Base-by-base conservation (phyloP, 768 basidiomycete species). In the Phallus indusiatus region DNA sequence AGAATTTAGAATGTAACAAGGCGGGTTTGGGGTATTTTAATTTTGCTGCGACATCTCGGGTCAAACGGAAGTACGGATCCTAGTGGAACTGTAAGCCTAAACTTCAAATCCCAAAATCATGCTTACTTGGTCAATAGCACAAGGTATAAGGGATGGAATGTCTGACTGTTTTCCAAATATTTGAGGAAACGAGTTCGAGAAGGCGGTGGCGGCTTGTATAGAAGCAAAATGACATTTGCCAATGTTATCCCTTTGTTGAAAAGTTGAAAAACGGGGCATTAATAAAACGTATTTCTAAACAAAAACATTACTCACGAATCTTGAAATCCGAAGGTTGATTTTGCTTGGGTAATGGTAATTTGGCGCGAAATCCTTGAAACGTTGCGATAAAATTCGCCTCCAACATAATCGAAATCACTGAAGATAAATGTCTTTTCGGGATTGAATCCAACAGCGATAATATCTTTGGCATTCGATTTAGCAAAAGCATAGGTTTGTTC, bases 131-230 rank as follows among this genome's bases (percentile, higher is more conserved):
- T 99, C 96, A 70, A 99, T 98, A 14, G 96, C 96, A 67, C 95
- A 98, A 12, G 95, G 95, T 64, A 99, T 99, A 33, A 99, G 78
- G 69, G 86, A 90, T 1, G 95, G 95, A 53, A 97, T 82, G 70
- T 90, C 86, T 59, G 83, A 81, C 46, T 75, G 75, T 5, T 81
- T 77, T 55, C 94, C 94, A 66, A 94, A 99, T 63, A 99, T 98
- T 62, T 99, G 92, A 18, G 96, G 94, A 78, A 98, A 99, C 12
- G 94, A 96, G 71, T 94, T 95, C 62, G 92, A 94, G 78, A 99
- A 99, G 17, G 93, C 90, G 0, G 96, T 94, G 0, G 94, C 84
- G 8, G 96, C 93, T 73, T 99, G 96, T 63, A 99, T 84, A 28
- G 96, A 80, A 36, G 88, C 91, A 70, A 99, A 99, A 74, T 97